Evolutionary conservation across 169 alveolate genomes (phyloP).

Genomic region (Eimeria praecox): DNA sequence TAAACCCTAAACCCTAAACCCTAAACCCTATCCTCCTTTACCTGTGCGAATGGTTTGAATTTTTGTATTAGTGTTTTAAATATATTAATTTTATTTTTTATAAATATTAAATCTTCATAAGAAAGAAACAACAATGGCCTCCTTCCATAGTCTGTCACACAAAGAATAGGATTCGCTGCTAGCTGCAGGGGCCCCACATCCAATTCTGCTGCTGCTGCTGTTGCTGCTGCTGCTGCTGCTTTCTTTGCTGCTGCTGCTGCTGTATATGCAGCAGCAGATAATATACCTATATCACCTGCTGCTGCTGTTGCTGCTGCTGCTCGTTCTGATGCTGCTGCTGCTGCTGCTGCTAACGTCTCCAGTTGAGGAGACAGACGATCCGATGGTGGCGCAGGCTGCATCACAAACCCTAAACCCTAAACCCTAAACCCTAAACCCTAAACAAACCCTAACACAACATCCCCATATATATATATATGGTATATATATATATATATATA

Average conservation of each 20-base stretch:
- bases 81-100: conserved; percentile 31
- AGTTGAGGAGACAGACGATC: conserved; percentile 1
- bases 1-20: conserved; percentile 79
- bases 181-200: neutral
- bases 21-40: conserved; percentile 59
- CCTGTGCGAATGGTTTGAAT: neutral
- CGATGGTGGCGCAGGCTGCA: conserved; percentile 29
- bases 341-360: neutral
- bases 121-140: conserved; percentile 88
- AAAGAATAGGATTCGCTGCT: conserved; percentile 83
- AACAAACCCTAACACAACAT: neutral
- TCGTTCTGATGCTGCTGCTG: neutral
- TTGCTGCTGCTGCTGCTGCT: conserved; percentile 46
- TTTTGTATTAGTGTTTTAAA: neutral
- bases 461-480: neutral
- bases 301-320: neutral
- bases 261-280: conserved; percentile 1
- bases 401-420: neutral
- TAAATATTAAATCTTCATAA: conserved; percentile 85
- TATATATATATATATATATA: neutral
- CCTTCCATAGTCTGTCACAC: conserved; percentile 86
- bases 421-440: conserved; percentile 17
- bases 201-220: conserved; percentile 36
- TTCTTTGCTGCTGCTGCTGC: conserved; percentile 30
- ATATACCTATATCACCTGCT: neutral